Conservation (phyloP, 257 asterid genomes). For the Salvia splendens region DNA sequence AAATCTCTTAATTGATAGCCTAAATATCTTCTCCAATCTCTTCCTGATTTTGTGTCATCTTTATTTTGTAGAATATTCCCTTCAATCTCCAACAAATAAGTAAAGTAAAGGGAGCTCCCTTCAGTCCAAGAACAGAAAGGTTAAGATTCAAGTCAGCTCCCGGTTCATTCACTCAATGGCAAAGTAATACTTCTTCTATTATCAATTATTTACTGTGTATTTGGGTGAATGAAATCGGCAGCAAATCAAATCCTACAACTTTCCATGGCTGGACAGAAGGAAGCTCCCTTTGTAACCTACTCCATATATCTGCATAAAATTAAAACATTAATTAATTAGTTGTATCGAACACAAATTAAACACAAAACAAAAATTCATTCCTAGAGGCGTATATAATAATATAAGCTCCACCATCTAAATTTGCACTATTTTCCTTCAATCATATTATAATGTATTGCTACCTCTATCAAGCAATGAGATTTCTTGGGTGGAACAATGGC, state of each 20-base stretch:
- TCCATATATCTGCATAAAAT: background rate
- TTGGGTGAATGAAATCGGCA: constrained; percentile 90
- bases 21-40: no score
- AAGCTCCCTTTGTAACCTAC: constrained; percentile 69
- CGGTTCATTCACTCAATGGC: constrained; percentile 74
- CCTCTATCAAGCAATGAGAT: constrained; percentile 4
- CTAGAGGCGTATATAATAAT: no score
- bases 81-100: no score
- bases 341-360: no score
- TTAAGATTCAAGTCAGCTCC: constrained; percentile 67
- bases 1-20: no score
- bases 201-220: constrained; percentile 34
- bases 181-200: constrained; percentile 35
- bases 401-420: background rate
- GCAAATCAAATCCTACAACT: constrained; percentile 63
- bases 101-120: constrained; percentile 91
- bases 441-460: background rate
- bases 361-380: no score
- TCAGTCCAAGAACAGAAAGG: constrained; percentile 88
- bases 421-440: background rate
- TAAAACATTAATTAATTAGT: background rate
- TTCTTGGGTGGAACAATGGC: constrained; percentile 19
- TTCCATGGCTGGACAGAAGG: constrained; percentile 68
- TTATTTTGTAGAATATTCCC: no score
- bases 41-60: no score